Base-by-base conservation (phyloP, 371 early-diverging fungal genomes). In the Quaeritorhiza haematococci region DNA sequence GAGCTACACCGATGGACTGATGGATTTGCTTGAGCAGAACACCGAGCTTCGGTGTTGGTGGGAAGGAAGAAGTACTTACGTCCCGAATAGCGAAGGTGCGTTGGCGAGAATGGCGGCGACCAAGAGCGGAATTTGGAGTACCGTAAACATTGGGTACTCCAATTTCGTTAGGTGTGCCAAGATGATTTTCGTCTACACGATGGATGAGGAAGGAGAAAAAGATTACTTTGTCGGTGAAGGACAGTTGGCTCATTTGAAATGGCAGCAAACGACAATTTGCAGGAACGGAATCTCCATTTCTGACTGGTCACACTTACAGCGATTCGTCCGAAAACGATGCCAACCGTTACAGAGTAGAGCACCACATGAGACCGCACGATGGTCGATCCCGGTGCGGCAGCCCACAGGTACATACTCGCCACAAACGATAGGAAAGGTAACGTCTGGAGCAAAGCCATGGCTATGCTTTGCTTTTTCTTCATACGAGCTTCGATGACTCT, bases 271-370 rank as follows among this genome's bases (percentile, higher is more conserved):
- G 21, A 45, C 4, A 27, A 32, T 32, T 17, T 32, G 23, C 24
- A 42, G 28, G 51, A n/a, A 1, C 23, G 42, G 29, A 34, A n/a
- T 24, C 19, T n/a, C n/a, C n/a, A n/a, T n/a, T n/a, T n/a, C n/a
- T n/a, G n/a, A n/a, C n/a, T n/a, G n/a, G 24, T 28, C 34, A 79
- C 68, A 24, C 88, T 86, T 47, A 91, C 91, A 35, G 90, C 89
- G 66, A 92, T 89, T 41, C 92, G 82, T 26, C 92, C 93, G 81
- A 93, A 91, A 1, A 84, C 89, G 56, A 90, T 76, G 29, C 91
- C 91, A 17, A 79, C 78, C 3, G 89, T 83, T 23, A 87, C 54
- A 24, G 83, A 72, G 58, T 84, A 90, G 24, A 90, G 72, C n/a
- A 89, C 78, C 47, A 83, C 71, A 55, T 91, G 86, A 53, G 84